Evolutionary conservation across 2,329 filamentous ascomycete genomes (phyloP).

Genomic region (Monosporascus sp.): DNA sequence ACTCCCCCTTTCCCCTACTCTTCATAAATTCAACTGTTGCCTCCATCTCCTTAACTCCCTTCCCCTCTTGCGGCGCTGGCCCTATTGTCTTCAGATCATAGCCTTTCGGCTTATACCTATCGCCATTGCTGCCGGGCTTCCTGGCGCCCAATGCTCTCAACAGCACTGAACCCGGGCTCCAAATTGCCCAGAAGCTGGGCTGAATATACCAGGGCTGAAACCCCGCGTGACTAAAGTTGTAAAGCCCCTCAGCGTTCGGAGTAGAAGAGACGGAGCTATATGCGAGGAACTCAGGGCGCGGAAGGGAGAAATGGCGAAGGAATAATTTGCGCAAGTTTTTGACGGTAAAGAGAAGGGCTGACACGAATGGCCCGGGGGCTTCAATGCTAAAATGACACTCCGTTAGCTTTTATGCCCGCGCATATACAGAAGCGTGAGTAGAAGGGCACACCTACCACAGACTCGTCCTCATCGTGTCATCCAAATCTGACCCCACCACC

Average conservation of each 20-base stretch:
- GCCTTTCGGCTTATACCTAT: conserved; percentile 34
- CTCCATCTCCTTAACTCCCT: conserved; percentile 30
- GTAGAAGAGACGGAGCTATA: neutral
- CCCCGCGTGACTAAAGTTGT: neutral
- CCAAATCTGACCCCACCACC: neutral
- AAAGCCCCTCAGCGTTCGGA: neutral
- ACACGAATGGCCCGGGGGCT: neutral
- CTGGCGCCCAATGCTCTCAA: neutral
- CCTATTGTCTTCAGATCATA: conserved; percentile 31
- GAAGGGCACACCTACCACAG: neutral
- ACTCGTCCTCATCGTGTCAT: neutral
- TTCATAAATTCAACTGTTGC: neutral
- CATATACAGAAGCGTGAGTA: neutral
- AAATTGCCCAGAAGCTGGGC: neutral
- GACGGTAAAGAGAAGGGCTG: neutral
- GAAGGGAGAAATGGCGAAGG: neutral
- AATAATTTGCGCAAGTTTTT: neutral
- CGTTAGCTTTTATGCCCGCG: neutral
- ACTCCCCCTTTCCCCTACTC: neutral
- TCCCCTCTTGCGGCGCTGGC: conserved; percentile 13
- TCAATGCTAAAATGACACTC: neutral
- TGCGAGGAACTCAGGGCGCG: neutral
- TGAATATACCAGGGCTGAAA: neutral
- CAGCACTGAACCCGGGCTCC: neutral
- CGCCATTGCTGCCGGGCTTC: neutral